These are phyloP conservation scores for Lathyrus sativus DNA, from an alignment of 306 rosid genomes.

Conservation along the genomic window DNA sequence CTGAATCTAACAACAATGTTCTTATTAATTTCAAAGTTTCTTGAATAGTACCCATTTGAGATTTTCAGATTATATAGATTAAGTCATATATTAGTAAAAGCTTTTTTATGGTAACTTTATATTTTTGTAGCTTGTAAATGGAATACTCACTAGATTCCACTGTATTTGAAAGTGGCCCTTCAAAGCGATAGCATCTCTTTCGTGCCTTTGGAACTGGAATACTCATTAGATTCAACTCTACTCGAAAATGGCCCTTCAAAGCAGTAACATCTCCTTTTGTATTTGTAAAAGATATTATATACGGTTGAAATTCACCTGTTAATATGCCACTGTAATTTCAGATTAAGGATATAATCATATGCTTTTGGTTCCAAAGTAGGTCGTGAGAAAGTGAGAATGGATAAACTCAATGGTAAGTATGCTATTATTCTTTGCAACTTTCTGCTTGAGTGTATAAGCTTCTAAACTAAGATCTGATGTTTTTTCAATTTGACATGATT, in stretches of 20 bases:
- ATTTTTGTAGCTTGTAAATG: constrained; percentile 55
- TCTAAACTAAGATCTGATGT: constrained; percentile 36
- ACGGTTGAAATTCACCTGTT: neutral
- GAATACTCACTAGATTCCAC: constrained; percentile 56
- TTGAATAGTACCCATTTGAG: too few relatives aligned
- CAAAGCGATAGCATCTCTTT: constrained; percentile 55
- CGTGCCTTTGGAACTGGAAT: constrained; percentile 37
- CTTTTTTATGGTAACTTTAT: constrained; percentile 19
- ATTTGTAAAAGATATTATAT: neutral
- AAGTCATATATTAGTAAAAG: neutral
- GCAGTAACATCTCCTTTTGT: constrained; percentile 43
- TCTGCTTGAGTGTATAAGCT: constrained; percentile 39
- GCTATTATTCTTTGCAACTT: constrained; percentile 39
- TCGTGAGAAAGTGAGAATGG: constrained; percentile 89
- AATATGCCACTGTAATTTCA: constrained; percentile 39
- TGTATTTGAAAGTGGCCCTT: constrained; percentile 55
- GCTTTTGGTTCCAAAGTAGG: constrained; percentile 73
- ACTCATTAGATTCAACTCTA: constrained; percentile 51
- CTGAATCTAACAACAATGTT: too few relatives aligned
- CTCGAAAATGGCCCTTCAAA: constrained; percentile 63
- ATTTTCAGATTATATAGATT: neutral
- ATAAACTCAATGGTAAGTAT: constrained; percentile 87
- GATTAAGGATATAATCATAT: constrained; percentile 64
- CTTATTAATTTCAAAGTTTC: too few relatives aligned
- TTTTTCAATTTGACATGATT: constrained; percentile 45